Percentiles rank a stretch among this genome's conserved stretches.
Evolutionary conservation across 306 rosid genomes (phyloP).

Genomic region (Castanospermum australe): DNA sequence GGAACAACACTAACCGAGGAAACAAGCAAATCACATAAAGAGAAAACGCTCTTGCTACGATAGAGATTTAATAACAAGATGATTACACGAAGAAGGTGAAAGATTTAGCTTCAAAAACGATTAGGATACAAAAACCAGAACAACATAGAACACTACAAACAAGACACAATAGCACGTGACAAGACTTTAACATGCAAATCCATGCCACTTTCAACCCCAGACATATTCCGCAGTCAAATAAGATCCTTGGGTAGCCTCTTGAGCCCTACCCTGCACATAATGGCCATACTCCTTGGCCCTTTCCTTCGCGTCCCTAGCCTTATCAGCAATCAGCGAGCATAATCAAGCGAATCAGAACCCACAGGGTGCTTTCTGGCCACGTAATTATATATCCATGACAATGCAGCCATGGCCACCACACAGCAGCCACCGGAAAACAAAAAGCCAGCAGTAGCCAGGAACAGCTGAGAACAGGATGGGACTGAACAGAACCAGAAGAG

Average conservation of each 20-base stretch:
- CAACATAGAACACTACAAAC: conserved; percentile 28
- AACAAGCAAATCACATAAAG: neutral
- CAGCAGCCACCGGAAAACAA: conserved; percentile 55
- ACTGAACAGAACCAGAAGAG: conserved; percentile 57
- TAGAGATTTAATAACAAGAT: conserved; percentile 26
- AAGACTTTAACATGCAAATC: conserved; percentile 25
- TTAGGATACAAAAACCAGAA: conserved; percentile 22
- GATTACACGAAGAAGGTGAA: conserved; percentile 27
- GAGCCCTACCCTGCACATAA: conserved; percentile 30
- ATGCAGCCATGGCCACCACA: conserved; percentile 47
- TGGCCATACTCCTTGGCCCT: conserved; percentile 42
- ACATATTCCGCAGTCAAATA: neutral
- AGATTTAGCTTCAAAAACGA: conserved; percentile 1
- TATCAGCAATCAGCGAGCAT: conserved; percentile 44
- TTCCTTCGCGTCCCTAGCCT: conserved; percentile 47
- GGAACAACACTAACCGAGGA: neutral
- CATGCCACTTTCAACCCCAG: neutral
- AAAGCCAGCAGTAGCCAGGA: conserved; percentile 44
- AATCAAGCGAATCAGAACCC: conserved; percentile 44
- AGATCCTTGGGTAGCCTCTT: conserved; percentile 34
- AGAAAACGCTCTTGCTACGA: conserved; percentile 5
- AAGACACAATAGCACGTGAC: conserved; percentile 23
- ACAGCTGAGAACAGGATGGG: conserved; percentile 60
- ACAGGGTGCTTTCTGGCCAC: conserved; percentile 38
- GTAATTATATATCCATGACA: conserved; percentile 57